Percentiles rank a stretch among this genome's conserved stretches.
phyloP scores from a whole-genome alignment of 2,329 filamentous ascomycete species.

The Aspergillus aculeatus region DNA sequence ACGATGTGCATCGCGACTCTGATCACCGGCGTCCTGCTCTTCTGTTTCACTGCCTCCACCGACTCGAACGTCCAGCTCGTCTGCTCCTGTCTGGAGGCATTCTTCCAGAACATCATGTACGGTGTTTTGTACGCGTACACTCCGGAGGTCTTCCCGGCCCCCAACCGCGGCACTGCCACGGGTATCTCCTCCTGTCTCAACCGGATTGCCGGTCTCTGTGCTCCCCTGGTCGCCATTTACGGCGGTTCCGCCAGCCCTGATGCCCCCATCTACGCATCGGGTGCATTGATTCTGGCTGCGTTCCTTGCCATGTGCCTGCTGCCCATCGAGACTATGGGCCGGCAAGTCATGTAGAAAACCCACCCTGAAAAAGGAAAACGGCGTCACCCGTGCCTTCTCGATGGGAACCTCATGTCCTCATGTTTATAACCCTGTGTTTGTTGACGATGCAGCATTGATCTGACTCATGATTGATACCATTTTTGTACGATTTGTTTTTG shows the following conservation, averaged over 20 bases:
- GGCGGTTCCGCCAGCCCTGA: conserved; percentile 38
- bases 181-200: conserved; percentile 49
- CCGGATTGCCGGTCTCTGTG: conserved; percentile 45
- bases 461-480: not conserved
- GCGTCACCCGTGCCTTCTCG: too few species aligned
- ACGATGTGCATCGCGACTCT: conserved; percentile 55
- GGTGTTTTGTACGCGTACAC: conserved; percentile 60
- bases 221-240: conserved; percentile 48
- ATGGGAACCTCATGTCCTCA: not conserved
- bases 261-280: conserved; percentile 47
- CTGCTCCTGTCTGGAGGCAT: conserved; percentile 55
- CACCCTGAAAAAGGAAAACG: too few species aligned
- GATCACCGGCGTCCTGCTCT: conserved; percentile 55
- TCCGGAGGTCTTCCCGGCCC: conserved; percentile 58
- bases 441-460: not conserved
- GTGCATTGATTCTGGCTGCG: conserved; percentile 44
- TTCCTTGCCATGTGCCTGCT: conserved; percentile 47
- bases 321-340: conserved; percentile 49
- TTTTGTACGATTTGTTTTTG: not conserved
- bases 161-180: conserved; percentile 55
- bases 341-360: conserved; percentile 36
- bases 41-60: conserved; percentile 54
- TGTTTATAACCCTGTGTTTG: not conserved
- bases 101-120: conserved; percentile 59
- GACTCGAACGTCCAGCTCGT: conserved; percentile 51